These are phyloP conservation scores for Asterochloris sp. DNA, from an alignment of 139 green algal genomes.

Conservation along the genomic window DNA sequence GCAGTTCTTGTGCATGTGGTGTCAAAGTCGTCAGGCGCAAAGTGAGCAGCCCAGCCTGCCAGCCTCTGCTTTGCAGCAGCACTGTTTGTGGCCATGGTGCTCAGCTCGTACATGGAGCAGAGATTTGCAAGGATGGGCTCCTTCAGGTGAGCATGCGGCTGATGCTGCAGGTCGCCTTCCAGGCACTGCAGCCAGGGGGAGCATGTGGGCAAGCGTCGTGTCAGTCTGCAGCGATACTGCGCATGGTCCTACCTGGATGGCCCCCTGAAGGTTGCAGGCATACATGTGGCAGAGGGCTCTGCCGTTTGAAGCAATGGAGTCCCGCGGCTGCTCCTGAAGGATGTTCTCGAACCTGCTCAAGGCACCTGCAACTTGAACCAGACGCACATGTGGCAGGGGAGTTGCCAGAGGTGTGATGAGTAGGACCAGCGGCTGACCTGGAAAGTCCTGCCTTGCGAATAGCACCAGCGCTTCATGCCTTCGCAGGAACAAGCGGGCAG, in stretches of 20 bases:
- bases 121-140: conserved; percentile 18
- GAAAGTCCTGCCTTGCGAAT: conserved; percentile 31
- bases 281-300: conserved; percentile 26
- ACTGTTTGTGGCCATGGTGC: background rate
- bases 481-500: background rate
- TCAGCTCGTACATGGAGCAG: conserved; percentile 20
- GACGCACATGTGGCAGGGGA: conserved; percentile 14
- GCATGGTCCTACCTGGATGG: background rate
- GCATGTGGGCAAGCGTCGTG: background rate
- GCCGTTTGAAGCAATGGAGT: conserved; percentile 24
- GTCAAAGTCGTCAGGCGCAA: conserved; percentile 24
- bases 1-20: background rate
- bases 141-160: background rate
- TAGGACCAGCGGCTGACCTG: conserved; percentile 8
- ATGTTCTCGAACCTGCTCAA: background rate
- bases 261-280: conserved; percentile 16
- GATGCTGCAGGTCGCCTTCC: background rate
- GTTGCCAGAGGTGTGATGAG: background rate
- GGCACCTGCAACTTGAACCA: conserved; percentile 6
- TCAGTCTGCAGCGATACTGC: background rate
- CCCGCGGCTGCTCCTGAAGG: background rate
- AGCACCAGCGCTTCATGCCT: conserved; percentile 26
- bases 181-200: conserved; percentile 2
- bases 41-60: conserved; percentile 8
- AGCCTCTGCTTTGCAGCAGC: conserved; percentile 17